Evolutionary conservation across 495 filamentous ascomycete species (phyloP).

Genomic region (Apodospora peruviana): DNA sequence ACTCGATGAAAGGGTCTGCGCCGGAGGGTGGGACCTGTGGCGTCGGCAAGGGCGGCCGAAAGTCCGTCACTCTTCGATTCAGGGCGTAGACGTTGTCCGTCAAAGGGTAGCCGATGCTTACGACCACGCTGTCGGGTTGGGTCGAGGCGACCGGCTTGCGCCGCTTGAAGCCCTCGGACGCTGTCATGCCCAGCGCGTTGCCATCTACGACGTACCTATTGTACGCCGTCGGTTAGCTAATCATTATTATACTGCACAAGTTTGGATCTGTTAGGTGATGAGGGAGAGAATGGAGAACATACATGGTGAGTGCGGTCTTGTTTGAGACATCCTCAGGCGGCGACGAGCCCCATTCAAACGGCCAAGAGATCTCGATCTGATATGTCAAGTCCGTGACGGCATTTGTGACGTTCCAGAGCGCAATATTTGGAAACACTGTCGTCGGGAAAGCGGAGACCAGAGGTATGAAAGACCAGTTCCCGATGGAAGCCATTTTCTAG

Average conservation of each 20-base stretch:
- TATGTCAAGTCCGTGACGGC: conserved; percentile 12
- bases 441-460: conserved; percentile 9
- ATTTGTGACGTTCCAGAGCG: conserved; percentile 17
- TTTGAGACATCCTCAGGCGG: conserved; percentile 3
- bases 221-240: too few species aligned
- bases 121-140: conserved; percentile 13
- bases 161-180: conserved; percentile 13
- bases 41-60: conserved; percentile 2
- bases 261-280: background rate
- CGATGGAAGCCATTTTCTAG: conserved; percentile 5
- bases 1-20: conserved; percentile 10
- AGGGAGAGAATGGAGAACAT: background rate
- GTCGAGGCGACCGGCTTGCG: conserved; percentile 9
- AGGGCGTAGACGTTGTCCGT: conserved; percentile 13
- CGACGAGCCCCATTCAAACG: conserved; percentile 17
- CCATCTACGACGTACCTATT: conserved; percentile 14
- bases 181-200: conserved; percentile 14
- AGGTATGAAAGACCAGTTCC: conserved; percentile 14
- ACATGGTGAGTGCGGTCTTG: conserved; percentile 11
- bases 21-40: conserved; percentile 4
- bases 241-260: background rate
- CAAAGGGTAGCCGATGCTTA: conserved; percentile 18
- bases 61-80: conserved; percentile 10
- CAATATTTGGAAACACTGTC: conserved; percentile 16
- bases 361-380: conserved; percentile 18